Evolutionary conservation across 2,329 filamentous ascomycete genomes (phyloP).

Genomic region (Colletotrichum trifolii): DNA sequence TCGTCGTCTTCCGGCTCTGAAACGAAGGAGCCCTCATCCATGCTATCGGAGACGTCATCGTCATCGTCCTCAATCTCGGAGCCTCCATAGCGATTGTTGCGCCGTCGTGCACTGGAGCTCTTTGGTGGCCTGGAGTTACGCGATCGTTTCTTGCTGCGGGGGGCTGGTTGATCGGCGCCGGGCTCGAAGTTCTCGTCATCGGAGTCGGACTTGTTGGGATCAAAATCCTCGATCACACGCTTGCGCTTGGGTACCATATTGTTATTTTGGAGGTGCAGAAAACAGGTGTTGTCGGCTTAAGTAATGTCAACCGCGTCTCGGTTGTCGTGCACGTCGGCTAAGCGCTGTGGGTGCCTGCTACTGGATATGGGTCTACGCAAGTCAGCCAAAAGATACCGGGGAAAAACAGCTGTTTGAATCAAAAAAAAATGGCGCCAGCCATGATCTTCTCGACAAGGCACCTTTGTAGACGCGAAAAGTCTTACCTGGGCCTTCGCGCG

Average conservation of each 20-base stretch:
- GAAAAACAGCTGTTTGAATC: background rate
- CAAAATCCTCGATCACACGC: conserved; percentile 68
- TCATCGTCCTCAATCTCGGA: conserved; percentile 73
- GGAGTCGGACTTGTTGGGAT: conserved; percentile 74
- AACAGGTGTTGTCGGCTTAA: background rate
- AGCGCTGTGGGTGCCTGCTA: background rate
- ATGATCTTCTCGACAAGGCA: background rate
- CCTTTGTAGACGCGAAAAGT: conserved; percentile 5
- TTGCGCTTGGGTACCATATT: conserved; percentile 67
- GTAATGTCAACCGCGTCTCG: conserved; percentile 18
- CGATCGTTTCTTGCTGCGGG: conserved; percentile 52
- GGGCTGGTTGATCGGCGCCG: conserved; percentile 54
- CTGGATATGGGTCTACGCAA: background rate
- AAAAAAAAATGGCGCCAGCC: background rate
- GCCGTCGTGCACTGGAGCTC: conserved; percentile 50
- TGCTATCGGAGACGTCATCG: conserved; percentile 65
- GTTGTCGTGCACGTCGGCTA: conserved; percentile 19
- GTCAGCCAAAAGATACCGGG: too few species aligned
- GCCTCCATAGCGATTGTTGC: conserved; percentile 61
- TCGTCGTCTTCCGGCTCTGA: conserved; percentile 53
- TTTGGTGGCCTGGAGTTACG: conserved; percentile 47
- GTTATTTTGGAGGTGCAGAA: background rate
- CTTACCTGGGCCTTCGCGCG: conserved; percentile 26
- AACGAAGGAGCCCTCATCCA: conserved; percentile 61
- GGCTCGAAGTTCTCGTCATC: conserved; percentile 75